Base-by-base conservation (phyloP, 1,284 basidiomycete species). In the Moniliophthora roreri region DNA sequence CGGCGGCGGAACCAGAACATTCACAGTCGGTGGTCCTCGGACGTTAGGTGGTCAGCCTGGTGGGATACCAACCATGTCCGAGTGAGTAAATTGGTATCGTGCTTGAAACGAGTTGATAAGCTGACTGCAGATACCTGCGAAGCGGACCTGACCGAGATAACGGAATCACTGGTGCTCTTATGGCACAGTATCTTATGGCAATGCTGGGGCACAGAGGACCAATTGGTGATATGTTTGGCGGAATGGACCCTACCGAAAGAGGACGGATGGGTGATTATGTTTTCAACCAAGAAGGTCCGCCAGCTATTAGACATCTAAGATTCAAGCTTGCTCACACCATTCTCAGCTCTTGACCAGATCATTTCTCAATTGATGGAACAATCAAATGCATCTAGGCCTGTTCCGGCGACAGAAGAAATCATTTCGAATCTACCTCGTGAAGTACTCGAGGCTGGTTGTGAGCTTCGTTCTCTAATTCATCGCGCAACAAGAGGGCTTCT, bases 251-350 rank as follows among this genome's bases (percentile, higher is more conserved):
- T 3, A 58, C 73, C 21, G 74, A 76, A 54, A 66, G 66, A 40
- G 85, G 85, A 16, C 69, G 80, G 60, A 82, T 82, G 82, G 90
- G 90, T 9, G 89, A 92, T 64, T 92, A 91, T 71, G 89, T 89
- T 10, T 87, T 91, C 62, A 88, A 83, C 58, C 89, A 92, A 69
- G 87, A 91, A 78, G 88, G 89, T 82, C 53, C 36, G 67, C 35
- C n/a, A 44, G 15, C 15, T 23, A 36, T 15, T 23, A 20, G 42
- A 18, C 28, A 56, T 34, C 18, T 7, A 23, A 32, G 16, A 15
- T 39, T 45, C 20, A 34, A 45, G 35, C 48, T 49, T 38, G 28
- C 50, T 18, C 54, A 57, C 56, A n/a, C 52, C 6, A 47, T 37
- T 38, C n/a, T n/a, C 60, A 90, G 89, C 87, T 13, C 66, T 92